Evolutionary conservation across 2,329 filamentous ascomycete species (phyloP), one percentile per base, ranked within the genome.

Genomic region (Dothideomycetidae sp.): DNA sequence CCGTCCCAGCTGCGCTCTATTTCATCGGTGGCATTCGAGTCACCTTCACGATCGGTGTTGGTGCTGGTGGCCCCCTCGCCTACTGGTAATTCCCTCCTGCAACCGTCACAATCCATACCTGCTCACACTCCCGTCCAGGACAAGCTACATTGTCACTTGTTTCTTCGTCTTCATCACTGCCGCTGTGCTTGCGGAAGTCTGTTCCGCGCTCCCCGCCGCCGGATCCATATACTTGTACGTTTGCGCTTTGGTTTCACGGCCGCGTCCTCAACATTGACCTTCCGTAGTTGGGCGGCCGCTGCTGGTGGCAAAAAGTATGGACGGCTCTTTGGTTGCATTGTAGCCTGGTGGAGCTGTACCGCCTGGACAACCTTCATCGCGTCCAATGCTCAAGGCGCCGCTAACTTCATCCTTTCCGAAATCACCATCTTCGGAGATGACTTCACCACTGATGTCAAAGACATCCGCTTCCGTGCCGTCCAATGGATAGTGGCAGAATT

Each of bases 311-410:
- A 63, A 16, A 59, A 60, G 14, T 73, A 59, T 44, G 70, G 70
- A n/a, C 54, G 70, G 17, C 55, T 74, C 0, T 62, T 73, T 37
- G 70, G 70, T 12, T 73, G 72, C 49, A 54, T 73, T n/a, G 71
- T 73, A n/a, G 71, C 71, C 0, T 75, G 70, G 71, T 75, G 71
- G 71, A 70, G 66, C 46, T 73, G 69, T 1, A 74, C 70, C 0
- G 71, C 71, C 1, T 75, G 71, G 71, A 75, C 71, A 2, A 74
- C 57, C 4, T 60, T 60, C 38, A 48, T 54, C 21, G 50, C 56
- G 14, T 52, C 48, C 37, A 50, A 53, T 32, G 53, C 48, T 29
- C 56, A 59, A 39, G 54, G 55, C 13, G 50, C 57, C 1, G 56
- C 56, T 32, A 60, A 60, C 43, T 60, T 57, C 31, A 47, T 60